Conservation (phyloP, 2,329 filamentous ascomycete species). For the Ophioceras dolichostomum region DNA sequence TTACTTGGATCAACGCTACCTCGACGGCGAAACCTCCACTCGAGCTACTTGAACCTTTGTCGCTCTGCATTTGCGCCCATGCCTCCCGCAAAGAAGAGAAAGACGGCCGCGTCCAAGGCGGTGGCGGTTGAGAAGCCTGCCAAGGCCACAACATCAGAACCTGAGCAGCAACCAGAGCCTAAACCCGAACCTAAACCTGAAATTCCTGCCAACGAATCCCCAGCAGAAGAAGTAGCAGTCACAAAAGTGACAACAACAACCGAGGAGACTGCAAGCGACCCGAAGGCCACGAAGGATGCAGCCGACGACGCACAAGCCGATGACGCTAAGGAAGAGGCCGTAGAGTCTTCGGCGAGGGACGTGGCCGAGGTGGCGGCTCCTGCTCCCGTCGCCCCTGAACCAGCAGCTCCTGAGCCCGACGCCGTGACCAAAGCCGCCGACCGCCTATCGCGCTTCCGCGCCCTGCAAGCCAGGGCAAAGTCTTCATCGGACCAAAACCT, state of each 20-base stretch:
- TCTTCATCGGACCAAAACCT: slow-evolving; percentile 61
- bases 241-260: neutral
- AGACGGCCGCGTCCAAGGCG: slow-evolving; percentile 9
- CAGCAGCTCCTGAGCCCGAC: slow-evolving; percentile 11
- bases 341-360: neutral
- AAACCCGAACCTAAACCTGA: no score
- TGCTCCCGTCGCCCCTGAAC: no score
- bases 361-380: no score
- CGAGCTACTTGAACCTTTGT: no score
- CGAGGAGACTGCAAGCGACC: neutral
- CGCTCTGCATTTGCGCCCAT: no score
- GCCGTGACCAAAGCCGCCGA: slow-evolving; percentile 43
- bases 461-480: slow-evolving; percentile 71
- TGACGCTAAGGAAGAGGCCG: neutral
- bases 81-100: slow-evolving; percentile 19
- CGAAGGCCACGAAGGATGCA: no score
- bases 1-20: no score
- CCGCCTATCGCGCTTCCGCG: slow-evolving; percentile 72
- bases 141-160: neutral
- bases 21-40: no score
- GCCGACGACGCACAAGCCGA: neutral
- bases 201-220: slow-evolving; percentile 4
- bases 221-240: slow-evolving; percentile 1
- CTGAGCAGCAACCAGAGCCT: no score
- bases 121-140: slow-evolving; percentile 2